A percentile compares a stretch with the other conserved stretches of the same genome.
phyloP scores from a whole-genome alignment of 148 eudicot species.

The Silene conica region DNA sequence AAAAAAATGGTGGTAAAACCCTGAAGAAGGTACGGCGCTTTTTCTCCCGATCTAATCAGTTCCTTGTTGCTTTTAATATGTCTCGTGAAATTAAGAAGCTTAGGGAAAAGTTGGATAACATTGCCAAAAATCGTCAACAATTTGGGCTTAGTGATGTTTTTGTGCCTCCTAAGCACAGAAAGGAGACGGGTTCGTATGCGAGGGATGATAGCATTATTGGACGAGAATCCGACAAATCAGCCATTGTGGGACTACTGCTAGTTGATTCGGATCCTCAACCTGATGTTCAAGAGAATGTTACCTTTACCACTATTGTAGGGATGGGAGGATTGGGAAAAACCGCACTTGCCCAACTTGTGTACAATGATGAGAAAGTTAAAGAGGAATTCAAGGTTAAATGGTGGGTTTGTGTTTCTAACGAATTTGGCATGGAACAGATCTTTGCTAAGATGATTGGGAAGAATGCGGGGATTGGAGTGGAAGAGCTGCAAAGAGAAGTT shows the following conservation, averaged over 20 bases:
- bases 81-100: slow-evolving; percentile 14
- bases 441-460: slow-evolving; percentile 13
- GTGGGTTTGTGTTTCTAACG: slow-evolving; percentile 25
- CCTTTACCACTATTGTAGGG: slow-evolving; percentile 18
- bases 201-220: slow-evolving; percentile 7
- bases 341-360: slow-evolving; percentile 22
- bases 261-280: background rate
- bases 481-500: slow-evolving; percentile 18
- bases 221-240: slow-evolving; percentile 12
- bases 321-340: slow-evolving; percentile 26
- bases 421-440: slow-evolving; percentile 10
- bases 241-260: background rate
- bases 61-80: background rate
- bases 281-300: slow-evolving; percentile 1
- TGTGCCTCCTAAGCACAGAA: slow-evolving; percentile 2
- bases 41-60: slow-evolving; percentile 19
- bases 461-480: background rate
- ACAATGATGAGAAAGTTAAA: slow-evolving; percentile 9
- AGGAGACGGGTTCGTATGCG: slow-evolving; percentile 9
- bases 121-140: slow-evolving; percentile 8
- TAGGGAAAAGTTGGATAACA: slow-evolving; percentile 11
- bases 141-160: slow-evolving; percentile 10
- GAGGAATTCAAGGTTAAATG: background rate
- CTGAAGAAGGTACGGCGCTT: background rate
- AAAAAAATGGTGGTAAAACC: background rate